Evolutionary conservation across 352 stramenopile genomes (phyloP), one percentile per base, ranked within the genome.

Genomic region (Phytophthora melonis): DNA sequence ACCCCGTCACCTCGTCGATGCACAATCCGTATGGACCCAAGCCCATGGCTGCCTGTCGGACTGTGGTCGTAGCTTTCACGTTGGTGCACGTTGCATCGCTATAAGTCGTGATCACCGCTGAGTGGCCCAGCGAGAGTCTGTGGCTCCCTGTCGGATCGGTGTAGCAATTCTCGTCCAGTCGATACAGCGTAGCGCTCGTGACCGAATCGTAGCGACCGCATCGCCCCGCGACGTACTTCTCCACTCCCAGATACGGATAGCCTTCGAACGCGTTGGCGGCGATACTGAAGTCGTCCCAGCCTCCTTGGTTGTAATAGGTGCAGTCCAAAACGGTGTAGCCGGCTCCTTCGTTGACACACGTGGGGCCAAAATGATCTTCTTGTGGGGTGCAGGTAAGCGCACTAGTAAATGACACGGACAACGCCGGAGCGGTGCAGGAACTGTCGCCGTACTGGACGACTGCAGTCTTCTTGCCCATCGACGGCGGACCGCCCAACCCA

Each of bases 121-220:
- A 57, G 36, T 49, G 52, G 9, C 36, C 36, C 19, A 61, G 52
- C 4, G 62, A 56, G 23, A 68, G 52, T n/a, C 34, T 23, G 62
- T 60, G 49, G 5, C 62, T 62, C 14, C 21, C 13, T 3, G 62
- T 62, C 53, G 36, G 21, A 32, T 68, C 61, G 14, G 62, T 3
- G 52, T 68, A 45, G 52, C 62, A 66, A n/a, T 66, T 66, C 45
- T 66, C 59, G 30, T 66, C 59, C 18, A 58, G 36, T 16, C 32
- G 62, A n/a, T 68, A 68, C 21, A 62, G 6, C 7, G 9, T 62
- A 18, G 19, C 21, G 3, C 39, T 62, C 21, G 21, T 30, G 8
- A 68, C 10, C 3, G 34, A 41, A 25, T 68, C 47, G 21, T 13
- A 16, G 3, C 19, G 39, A 19, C 36, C 25, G 11, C 62, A 43